phyloP scores from a whole-genome alignment of 345 rosid species.

The Arabidopsis arenosa region DNA sequence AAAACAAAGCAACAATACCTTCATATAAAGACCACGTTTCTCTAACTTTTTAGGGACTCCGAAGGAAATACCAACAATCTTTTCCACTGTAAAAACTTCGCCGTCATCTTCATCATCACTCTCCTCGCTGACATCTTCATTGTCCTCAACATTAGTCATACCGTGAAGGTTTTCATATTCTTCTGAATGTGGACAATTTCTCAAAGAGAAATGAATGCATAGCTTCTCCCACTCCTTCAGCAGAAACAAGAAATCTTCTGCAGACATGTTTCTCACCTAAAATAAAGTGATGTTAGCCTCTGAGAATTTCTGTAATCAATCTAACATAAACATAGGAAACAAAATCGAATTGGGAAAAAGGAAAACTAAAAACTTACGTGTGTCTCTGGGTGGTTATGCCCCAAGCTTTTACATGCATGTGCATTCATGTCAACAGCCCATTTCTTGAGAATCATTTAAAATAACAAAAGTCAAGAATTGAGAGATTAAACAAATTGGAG shows the following conservation, averaged over 20 bases:
- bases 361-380: conserved; percentile 44
- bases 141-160: conserved; percentile 31
- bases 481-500: background rate
- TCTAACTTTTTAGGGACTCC: conserved; percentile 56
- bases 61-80: conserved; percentile 52
- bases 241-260: conserved; percentile 61
- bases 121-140: conserved; percentile 41
- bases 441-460: conserved; percentile 46
- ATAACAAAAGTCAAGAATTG: background rate
- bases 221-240: conserved; percentile 67
- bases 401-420: conserved; percentile 63
- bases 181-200: conserved; percentile 31
- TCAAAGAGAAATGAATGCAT: conserved; percentile 56
- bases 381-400: conserved; percentile 67
- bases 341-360: background rate
- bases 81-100: conserved; percentile 64
- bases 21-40: conserved; percentile 51
- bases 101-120: conserved; percentile 40
- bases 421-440: conserved; percentile 80
- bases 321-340: background rate
- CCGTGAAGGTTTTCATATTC: conserved; percentile 38
- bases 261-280: conserved; percentile 74
- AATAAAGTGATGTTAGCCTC: background rate
- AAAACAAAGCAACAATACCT: conserved; percentile 51
- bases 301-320: background rate